These are phyloP conservation scores for Ormosia semicastrata DNA, from an alignment of 306 rosid genomes.

Conservation along the genomic window DNA sequence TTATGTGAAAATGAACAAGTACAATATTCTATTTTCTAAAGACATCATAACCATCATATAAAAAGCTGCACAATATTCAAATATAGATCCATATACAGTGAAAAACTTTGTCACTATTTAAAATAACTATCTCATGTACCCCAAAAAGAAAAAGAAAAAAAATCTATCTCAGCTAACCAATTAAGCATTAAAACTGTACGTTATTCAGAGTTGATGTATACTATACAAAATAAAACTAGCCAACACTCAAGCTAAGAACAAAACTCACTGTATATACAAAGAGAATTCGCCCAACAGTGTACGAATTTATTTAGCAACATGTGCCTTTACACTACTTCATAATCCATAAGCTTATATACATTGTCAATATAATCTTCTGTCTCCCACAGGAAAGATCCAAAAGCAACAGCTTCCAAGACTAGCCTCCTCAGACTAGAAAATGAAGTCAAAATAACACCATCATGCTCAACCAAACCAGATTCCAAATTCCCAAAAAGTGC, in stretches of 20 bases:
- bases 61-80: not conserved
- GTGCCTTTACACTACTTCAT: constrained; percentile 22
- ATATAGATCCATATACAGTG: not conserved
- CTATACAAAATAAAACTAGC: not conserved
- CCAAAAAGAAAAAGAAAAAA: too few species aligned
- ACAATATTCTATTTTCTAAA: not conserved
- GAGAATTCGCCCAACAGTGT: not conserved
- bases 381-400: too few species aligned
- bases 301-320: not conserved
- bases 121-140: too few species aligned
- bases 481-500: too few species aligned
- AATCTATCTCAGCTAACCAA: not conserved
- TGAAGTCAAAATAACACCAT: too few species aligned
- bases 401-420: too few species aligned
- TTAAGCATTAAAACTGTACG: not conserved
- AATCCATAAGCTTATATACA: constrained; percentile 65
- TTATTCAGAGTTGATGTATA: not conserved
- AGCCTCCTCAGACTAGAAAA: too few species aligned
- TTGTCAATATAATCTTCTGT: too few species aligned
- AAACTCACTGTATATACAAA: constrained; percentile 42
- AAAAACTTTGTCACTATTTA: not conserved
- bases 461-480: too few species aligned
- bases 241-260: not conserved
- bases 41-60: not conserved
- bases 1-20: too few species aligned